These are phyloP conservation scores for Sanguinoderma infundibulare DNA, from an alignment of 1,284 basidiomycete species.

Conservation along the genomic window DNA sequence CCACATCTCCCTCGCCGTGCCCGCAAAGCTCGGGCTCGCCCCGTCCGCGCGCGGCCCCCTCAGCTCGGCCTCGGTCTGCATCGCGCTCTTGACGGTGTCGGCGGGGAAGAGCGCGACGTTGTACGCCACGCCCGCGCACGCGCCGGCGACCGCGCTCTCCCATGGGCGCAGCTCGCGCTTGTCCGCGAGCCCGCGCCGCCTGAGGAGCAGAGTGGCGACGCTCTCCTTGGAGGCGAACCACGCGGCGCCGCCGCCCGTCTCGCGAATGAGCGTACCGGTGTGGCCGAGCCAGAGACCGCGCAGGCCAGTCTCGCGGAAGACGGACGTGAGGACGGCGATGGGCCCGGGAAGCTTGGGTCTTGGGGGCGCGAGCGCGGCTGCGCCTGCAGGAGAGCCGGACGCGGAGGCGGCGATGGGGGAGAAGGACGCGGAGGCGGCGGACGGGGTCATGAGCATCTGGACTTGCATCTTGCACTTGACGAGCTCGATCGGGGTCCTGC, in stretches of 20 bases:
- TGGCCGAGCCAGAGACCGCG: constrained; percentile 89
- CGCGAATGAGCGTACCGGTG: constrained; percentile 84
- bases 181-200: constrained; percentile 40
- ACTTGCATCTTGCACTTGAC: constrained; percentile 98
- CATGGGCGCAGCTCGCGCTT: constrained; percentile 66
- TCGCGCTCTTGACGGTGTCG: constrained; percentile 92
- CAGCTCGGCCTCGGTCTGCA: constrained; percentile 94
- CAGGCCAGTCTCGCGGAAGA: constrained; percentile 70
- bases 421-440: constrained; percentile 25
- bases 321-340: constrained; percentile 65
- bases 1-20: constrained; percentile 80
- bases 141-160: constrained; percentile 88
- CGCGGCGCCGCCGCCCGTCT: constrained; percentile 85
- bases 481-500: constrained; percentile 87
- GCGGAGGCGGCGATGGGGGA: constrained; percentile 21
- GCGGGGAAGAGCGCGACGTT: constrained; percentile 90
- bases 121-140: constrained; percentile 86
- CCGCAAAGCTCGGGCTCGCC: constrained; percentile 61
- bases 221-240: constrained; percentile 91
- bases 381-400: constrained; percentile 14
- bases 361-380: constrained; percentile 23
- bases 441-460: constrained; percentile 70
- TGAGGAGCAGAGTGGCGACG: constrained; percentile 61
- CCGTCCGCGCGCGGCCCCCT: constrained; percentile 49
- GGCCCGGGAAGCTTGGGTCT: constrained; percentile 58